A percentile compares a stretch with the other conserved stretches of the same genome.
Conservation (phyloP, 23 red algal species). For the Agarophyton chilense region DNA sequence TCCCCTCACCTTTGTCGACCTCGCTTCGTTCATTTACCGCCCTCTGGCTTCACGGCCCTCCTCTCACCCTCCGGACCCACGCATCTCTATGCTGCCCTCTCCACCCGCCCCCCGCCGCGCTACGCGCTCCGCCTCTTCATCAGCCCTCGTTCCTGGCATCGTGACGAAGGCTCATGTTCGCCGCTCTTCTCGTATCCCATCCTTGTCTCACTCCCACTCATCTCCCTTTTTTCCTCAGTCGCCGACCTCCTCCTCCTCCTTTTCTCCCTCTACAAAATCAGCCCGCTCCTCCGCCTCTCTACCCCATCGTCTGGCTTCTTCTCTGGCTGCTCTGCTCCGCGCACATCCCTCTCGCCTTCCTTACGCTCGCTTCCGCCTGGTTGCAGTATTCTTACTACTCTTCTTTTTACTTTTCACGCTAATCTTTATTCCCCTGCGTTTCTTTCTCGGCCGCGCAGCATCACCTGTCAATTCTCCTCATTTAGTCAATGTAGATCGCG, state of each 20-base stretch:
- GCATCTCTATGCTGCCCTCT: background rate
- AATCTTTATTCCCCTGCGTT: conserved; percentile 34
- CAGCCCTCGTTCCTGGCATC: conserved; percentile 22
- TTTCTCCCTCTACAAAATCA: background rate
- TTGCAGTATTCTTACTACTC: conserved; percentile 19
- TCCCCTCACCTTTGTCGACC: conserved; percentile 10
- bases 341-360: conserved; percentile 5
- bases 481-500: conserved; percentile 42
- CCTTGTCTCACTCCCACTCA: conserved; percentile 33
- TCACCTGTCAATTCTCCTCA: background rate
- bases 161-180: conserved; percentile 45
- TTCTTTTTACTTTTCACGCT: conserved; percentile 41
- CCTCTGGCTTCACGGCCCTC: background rate
- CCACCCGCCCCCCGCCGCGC: conserved; percentile 24
- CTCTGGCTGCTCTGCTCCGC: conserved; percentile 3
- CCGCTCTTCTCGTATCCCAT: conserved; percentile 50
- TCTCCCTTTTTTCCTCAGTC: conserved; percentile 25
- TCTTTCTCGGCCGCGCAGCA: conserved; percentile 26
- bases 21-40: background rate
- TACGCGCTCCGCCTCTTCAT: conserved; percentile 44
- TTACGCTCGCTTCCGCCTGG: background rate
- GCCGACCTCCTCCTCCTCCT: background rate
- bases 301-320: conserved; percentile 19
- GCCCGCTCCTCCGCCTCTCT: background rate
- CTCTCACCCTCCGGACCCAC: background rate